A percentile compares a stretch with the other conserved stretches of the same genome.
Conservation (phyloP, 2,329 filamentous ascomycete species). For the Microthyrium microscopicum region DNA sequence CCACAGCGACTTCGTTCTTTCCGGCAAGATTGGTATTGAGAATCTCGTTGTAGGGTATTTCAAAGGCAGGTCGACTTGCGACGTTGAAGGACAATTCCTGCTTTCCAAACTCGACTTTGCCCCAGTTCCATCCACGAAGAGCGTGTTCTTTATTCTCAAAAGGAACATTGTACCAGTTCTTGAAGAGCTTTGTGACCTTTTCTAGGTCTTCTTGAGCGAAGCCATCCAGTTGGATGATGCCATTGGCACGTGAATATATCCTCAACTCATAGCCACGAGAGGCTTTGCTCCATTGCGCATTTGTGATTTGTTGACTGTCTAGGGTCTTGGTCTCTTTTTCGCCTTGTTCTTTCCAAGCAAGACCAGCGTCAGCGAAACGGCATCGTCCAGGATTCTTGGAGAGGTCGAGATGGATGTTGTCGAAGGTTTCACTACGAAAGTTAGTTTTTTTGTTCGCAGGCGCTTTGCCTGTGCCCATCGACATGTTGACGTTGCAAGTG, state of each 20-base stretch:
- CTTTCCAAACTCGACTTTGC: conserved; percentile 92
- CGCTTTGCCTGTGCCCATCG: too few species aligned
- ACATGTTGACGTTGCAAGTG: too few species aligned
- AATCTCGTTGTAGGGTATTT: conserved; percentile 93
- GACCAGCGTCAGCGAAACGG: conserved; percentile 81
- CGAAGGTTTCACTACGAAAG: conserved; percentile 79
- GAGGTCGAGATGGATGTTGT: conserved; percentile 90
- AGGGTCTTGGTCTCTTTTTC: conserved; percentile 89
- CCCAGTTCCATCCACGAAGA: conserved; percentile 97
- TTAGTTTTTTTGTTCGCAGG: neutral
- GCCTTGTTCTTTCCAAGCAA: conserved; percentile 83
- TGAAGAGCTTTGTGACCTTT: conserved; percentile 80
- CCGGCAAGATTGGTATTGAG: conserved; percentile 95
- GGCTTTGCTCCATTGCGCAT: conserved; percentile 87
- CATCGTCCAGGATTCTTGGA: conserved; percentile 87
- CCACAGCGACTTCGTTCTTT: conserved; percentile 92
- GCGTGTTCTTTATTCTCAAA: conserved; percentile 90
- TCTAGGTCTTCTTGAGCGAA: conserved; percentile 92
- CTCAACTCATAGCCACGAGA: conserved; percentile 88
- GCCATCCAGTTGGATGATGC: conserved; percentile 83
- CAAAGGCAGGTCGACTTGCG: conserved; percentile 89
- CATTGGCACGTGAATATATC: conserved; percentile 68
- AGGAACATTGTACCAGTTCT: conserved; percentile 92
- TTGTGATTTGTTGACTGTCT: conserved; percentile 68
- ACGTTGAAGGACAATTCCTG: conserved; percentile 93